A percentile compares a stretch with the other conserved stretches of the same genome.
Conservation (phyloP, 1,284 basidiomycete species). For the Puccinia horiana region DNA sequence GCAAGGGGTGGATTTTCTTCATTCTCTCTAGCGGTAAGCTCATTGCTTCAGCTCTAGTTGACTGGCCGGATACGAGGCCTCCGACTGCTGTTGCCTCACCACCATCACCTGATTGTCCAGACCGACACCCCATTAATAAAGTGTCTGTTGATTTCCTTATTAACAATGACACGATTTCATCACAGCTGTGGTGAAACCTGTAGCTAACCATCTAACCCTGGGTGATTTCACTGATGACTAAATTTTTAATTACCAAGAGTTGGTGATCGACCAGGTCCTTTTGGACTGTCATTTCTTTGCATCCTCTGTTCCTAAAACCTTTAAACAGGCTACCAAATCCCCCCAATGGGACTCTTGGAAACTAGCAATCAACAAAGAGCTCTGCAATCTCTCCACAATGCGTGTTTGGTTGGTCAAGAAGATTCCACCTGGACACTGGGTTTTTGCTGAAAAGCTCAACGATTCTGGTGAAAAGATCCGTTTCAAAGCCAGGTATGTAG, state of each 20-base stretch:
- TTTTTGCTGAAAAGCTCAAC: not conserved
- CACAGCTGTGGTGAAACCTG: no score
- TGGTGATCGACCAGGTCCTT: not conserved
- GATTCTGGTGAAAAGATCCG: not conserved
- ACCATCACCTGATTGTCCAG: no score
- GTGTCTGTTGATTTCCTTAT: no score
- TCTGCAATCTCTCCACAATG: not conserved
- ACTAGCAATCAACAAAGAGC: not conserved
- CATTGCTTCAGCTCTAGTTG: no score
- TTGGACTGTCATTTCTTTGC: not conserved
- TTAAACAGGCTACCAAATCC: not conserved
- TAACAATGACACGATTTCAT: not conserved
- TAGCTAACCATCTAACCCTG: not conserved
- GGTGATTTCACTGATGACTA: not conserved
- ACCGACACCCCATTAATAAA: no score
- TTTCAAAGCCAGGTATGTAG: no score
- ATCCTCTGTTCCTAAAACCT: not conserved
- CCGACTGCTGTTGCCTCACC: not conserved
- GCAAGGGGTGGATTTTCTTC: no score
- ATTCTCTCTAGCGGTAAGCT: no score
- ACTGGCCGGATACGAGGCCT: no score
- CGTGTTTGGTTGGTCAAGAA: not conserved
- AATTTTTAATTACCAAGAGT: not conserved
- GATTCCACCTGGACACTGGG: not conserved
- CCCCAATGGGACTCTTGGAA: not conserved